These are phyloP conservation scores for Linum lewisii DNA, from an alignment of 345 rosid species.

Conservation along the genomic window DNA sequence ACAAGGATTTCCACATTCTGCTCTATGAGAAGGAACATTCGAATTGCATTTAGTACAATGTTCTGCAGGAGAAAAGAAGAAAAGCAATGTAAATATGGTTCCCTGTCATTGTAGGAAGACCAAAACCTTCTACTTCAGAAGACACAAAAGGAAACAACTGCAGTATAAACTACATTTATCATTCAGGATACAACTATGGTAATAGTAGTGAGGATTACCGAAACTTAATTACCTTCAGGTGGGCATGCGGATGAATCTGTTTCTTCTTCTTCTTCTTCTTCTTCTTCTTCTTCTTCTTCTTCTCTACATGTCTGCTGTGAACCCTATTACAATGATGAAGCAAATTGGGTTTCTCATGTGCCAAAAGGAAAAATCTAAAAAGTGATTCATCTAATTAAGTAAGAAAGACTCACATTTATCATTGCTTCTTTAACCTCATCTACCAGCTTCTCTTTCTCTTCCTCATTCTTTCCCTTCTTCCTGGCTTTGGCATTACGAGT, in stretches of 20 bases:
- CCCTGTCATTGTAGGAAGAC: no score
- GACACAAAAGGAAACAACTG: not conserved
- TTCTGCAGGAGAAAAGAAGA: constrained; percentile 21
- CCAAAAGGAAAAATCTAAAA: not conserved
- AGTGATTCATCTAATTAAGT: not conserved
- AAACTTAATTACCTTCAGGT: constrained; percentile 39
- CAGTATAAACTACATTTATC: no score
- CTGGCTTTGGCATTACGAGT: constrained; percentile 14
- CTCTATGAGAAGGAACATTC: constrained; percentile 20
- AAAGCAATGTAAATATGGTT: not conserved
- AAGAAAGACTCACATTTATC: constrained; percentile 20
- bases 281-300: constrained; percentile 30
- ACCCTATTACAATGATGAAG: constrained; percentile 31
- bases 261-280: constrained; percentile 30
- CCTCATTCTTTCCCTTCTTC: constrained; percentile 21
- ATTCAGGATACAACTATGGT: no score
- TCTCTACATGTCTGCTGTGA: constrained; percentile 19
- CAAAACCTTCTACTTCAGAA: not conserved
- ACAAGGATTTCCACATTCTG: not conserved
- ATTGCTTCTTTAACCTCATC: constrained; percentile 12
- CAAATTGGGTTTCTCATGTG: not conserved
- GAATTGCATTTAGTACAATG: constrained; percentile 16
- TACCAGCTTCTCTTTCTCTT: constrained; percentile 6
- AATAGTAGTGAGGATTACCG: not conserved
- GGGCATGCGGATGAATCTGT: constrained; percentile 23